phyloP scores from a whole-genome alignment of 371 early-diverging fungal genomes.

The Phascolomyces articulosus region DNA sequence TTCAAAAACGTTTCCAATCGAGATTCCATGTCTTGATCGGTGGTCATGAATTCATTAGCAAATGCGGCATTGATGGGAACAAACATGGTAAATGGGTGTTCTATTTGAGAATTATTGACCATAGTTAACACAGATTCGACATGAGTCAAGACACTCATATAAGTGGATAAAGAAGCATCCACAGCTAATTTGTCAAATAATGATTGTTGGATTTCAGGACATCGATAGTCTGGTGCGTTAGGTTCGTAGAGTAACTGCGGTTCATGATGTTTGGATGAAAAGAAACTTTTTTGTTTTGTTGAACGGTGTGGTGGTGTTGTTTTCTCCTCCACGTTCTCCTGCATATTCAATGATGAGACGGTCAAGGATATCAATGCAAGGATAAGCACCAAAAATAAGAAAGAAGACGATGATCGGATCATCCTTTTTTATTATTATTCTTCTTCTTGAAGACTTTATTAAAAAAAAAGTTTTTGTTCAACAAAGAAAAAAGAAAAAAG shows the following conservation, averaged over 20 bases:
- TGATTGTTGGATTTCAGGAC: constrained; percentile 27
- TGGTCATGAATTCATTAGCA: constrained; percentile 14
- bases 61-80: constrained; percentile 49
- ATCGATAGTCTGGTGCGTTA: constrained; percentile 37
- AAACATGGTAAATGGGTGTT: constrained; percentile 38
- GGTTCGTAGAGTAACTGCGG: constrained; percentile 39
- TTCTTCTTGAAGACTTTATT: neutral
- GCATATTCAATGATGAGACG: constrained; percentile 5
- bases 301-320: neutral
- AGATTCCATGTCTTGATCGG: constrained; percentile 15
- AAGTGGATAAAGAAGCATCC: constrained; percentile 45
- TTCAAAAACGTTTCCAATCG: constrained; percentile 32
- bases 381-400: constrained; percentile 9
- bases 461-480: neutral
- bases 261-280: too few species aligned
- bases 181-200: constrained; percentile 52
- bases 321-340: constrained; percentile 1
- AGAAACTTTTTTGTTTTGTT: neutral
- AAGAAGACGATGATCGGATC: constrained; percentile 4
- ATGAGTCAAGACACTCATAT: constrained; percentile 46
- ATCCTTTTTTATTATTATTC: neutral
- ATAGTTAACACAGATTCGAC: constrained; percentile 33
- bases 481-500: neutral
- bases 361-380: constrained; percentile 3
- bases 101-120: constrained; percentile 30